Evolutionary conservation across 106 monocot genomes (phyloP).

Genomic region (Allium fistulosum): DNA sequence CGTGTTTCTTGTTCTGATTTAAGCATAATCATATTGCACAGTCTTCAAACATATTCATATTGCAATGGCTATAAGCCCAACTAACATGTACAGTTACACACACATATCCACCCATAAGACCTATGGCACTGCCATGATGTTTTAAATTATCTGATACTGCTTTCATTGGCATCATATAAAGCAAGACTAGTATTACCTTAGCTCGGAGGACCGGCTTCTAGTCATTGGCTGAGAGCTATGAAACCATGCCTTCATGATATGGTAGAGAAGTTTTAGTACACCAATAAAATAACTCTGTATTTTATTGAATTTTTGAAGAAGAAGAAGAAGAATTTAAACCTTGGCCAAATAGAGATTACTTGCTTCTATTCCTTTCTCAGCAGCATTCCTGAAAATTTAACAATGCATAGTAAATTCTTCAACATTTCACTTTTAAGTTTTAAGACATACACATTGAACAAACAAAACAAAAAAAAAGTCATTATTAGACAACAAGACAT

Average conservation of each 20-base stretch:
- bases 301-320: slow-evolving; percentile 1
- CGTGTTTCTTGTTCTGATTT: no score
- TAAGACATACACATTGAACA: neutral
- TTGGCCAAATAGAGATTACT: slow-evolving; percentile 54
- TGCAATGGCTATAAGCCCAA: no score
- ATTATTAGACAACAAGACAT: no score
- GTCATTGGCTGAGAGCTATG: slow-evolving; percentile 72
- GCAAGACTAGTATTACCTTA: slow-evolving; percentile 21
- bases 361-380: slow-evolving; percentile 46
- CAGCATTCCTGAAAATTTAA: slow-evolving; percentile 33
- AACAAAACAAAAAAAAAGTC: neutral
- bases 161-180: slow-evolving; percentile 1
- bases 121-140: no score
- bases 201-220: slow-evolving; percentile 54
- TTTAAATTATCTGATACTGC: no score
- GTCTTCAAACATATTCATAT: no score
- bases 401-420: neutral
- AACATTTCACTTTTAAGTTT: neutral
- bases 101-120: no score
- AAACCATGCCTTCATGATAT: slow-evolving; percentile 52
- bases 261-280: slow-evolving; percentile 1
- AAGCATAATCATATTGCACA: no score
- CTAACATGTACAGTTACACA: no score
- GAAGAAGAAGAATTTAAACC: slow-evolving; percentile 8
- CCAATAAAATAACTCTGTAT: neutral